These are phyloP conservation scores for Elaeis oleifera DNA, from an alignment of 202 grass and related monocot species.

Conservation along the genomic window DNA sequence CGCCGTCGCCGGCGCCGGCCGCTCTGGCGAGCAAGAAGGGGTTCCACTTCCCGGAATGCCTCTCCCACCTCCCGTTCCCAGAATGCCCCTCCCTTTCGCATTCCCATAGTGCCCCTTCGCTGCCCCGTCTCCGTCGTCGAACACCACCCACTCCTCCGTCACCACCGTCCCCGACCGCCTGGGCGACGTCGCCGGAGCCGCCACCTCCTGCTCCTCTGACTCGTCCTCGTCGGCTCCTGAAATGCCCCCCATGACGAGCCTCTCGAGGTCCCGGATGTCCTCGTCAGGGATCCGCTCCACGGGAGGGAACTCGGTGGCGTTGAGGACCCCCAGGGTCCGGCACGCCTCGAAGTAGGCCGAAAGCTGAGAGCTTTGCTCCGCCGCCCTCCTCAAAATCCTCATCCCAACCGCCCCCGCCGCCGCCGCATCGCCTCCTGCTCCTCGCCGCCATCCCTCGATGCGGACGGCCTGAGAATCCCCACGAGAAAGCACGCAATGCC, in stretches of 20 bases:
- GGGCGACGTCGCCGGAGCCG: neutral
- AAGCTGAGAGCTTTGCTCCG: constrained; percentile 7
- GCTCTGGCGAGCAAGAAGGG: neutral
- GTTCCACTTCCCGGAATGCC: neutral
- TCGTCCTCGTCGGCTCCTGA: neutral
- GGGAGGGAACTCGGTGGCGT: neutral
- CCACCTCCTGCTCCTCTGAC: neutral
- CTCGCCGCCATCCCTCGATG: neutral
- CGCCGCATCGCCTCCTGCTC: neutral
- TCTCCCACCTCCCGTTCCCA: too few relatives aligned
- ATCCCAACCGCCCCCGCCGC: neutral
- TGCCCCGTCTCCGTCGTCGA: neutral
- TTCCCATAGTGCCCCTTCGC: too few relatives aligned
- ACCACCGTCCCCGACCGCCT: constrained; percentile 3
- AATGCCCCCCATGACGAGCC: neutral
- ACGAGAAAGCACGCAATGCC: constrained; percentile 9
- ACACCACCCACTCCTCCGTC: constrained; percentile 3
- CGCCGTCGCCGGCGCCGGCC: neutral
- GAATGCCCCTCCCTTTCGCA: too few relatives aligned
- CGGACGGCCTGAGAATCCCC: neutral
- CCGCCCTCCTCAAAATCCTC: constrained; percentile 4
- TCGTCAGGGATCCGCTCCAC: constrained; percentile 5
- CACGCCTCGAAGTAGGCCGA: constrained; percentile 12
- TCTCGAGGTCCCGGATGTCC: constrained; percentile 6
- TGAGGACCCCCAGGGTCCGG: neutral